Percentiles rank a stretch among this genome's conserved stretches.
phyloP scores from a whole-genome alignment of 805 yeast genomes.

The Candida montana region DNA sequence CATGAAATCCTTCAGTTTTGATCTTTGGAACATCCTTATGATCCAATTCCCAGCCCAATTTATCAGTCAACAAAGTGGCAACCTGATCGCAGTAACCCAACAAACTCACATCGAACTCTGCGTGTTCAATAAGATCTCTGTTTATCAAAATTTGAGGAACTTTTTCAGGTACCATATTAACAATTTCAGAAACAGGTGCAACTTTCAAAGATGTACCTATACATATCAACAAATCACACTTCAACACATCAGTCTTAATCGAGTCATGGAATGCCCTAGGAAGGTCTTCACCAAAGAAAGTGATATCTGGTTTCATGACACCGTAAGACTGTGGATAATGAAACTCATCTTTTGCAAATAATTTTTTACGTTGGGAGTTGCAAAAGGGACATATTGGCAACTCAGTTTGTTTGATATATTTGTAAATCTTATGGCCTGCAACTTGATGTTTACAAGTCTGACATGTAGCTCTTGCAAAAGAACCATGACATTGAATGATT shows the following conservation, averaged over 20 bases:
- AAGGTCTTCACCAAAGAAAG: constrained; percentile 83
- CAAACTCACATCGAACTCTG: constrained; percentile 72
- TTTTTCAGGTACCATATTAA: constrained; percentile 62
- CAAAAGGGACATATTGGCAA: constrained; percentile 75
- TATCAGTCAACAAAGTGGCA: constrained; percentile 56
- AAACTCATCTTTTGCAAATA: constrained; percentile 24
- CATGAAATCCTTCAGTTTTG: constrained; percentile 27
- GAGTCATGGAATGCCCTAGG: constrained; percentile 63
- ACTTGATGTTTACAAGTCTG: constrained; percentile 64
- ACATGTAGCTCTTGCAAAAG: constrained; percentile 85
- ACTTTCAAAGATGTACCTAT: constrained; percentile 91
- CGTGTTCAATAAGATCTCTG: constrained; percentile 67
- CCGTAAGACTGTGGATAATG: constrained; percentile 50
- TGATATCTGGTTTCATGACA: constrained; percentile 87
- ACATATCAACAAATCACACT: constrained; percentile 76
- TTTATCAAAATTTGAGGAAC: constrained; percentile 81
- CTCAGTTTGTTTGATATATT: constrained; percentile 50
- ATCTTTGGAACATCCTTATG: constrained; percentile 45
- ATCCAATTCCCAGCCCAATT: constrained; percentile 54
- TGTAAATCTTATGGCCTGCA: constrained; percentile 60
- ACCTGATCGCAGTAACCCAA: constrained; percentile 83
- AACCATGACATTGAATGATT: constrained; percentile 87
- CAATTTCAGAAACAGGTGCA: constrained; percentile 86
- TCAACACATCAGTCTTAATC: constrained; percentile 51
- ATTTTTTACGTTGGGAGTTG: constrained; percentile 35